These are phyloP conservation scores for Paramecium primaurelia DNA, from an alignment of 73 alveolate species.

Conservation along the genomic window DNA sequence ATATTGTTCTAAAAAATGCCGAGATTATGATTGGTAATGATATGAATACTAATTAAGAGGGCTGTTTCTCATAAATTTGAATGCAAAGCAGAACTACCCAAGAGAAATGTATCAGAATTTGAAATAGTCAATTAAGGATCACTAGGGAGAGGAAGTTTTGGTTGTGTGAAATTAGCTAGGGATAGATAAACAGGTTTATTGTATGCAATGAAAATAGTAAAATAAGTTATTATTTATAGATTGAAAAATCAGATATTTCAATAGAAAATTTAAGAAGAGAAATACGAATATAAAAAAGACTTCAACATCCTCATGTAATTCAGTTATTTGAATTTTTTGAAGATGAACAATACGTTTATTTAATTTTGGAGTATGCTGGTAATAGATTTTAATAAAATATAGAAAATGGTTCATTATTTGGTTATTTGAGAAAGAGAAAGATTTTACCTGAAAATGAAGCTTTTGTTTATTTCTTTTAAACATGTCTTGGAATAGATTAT, in stretches of 20 bases:
- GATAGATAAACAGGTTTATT: conserved; percentile 38
- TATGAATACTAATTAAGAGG: background rate
- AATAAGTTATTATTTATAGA: background rate
- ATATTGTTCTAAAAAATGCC: background rate
- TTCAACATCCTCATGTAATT: conserved; percentile 87
- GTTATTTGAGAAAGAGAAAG: conserved; percentile 33
- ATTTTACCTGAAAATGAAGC: conserved; percentile 66
- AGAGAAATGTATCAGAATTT: background rate
- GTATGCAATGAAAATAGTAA: conserved; percentile 58
- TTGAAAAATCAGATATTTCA: conserved; percentile 16
- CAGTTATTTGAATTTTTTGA: conserved; percentile 84
- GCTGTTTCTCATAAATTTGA: conserved; percentile 7
- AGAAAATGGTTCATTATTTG: conserved; percentile 65
- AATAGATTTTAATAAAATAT: background rate
- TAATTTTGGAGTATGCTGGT: conserved; percentile 77
- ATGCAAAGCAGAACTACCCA: conserved; percentile 13
- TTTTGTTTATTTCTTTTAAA: conserved; percentile 58
- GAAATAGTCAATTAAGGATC: conserved; percentile 24
- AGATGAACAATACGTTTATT: conserved; percentile 79
- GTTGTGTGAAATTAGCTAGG: conserved; percentile 48
- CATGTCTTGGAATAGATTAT: conserved; percentile 64
- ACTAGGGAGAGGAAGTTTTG: conserved; percentile 47
- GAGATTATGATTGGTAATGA: conserved; percentile 41
- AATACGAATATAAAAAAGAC: conserved; percentile 87
- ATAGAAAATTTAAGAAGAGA: conserved; percentile 70